Percentiles rank a stretch among this genome's conserved stretches.
Evolutionary conservation across 441 rosid species (phyloP).

Genomic region (Gossypium davidsonii): DNA sequence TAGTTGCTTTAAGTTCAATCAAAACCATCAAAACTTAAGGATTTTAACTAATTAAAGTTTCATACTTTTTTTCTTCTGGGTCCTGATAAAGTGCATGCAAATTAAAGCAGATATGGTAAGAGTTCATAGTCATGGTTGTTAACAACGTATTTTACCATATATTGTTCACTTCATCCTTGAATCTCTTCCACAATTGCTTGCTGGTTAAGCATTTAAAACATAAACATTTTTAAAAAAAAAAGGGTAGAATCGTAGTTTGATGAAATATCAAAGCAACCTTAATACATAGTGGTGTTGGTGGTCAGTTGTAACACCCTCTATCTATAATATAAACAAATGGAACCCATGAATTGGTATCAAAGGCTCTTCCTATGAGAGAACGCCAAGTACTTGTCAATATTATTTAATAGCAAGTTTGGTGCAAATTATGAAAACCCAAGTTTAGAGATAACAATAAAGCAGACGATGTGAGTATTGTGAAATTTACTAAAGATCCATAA

Average conservation of each 20-base stretch:
- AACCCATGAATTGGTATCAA: constrained; percentile 1
- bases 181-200: constrained; percentile 2
- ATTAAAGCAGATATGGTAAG: constrained; percentile 1
- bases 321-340: neutral
- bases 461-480: no score
- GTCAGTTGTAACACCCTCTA: constrained; percentile 1
- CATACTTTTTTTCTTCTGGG: neutral
- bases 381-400: neutral
- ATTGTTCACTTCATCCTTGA: neutral
- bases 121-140: neutral
- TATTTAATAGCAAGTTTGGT: neutral
- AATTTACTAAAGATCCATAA: no score
- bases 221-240: no score
- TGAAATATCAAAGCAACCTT: constrained; percentile 3
- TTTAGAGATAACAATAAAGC: no score
- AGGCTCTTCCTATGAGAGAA: neutral
- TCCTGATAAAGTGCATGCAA: neutral
- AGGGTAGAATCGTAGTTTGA: neutral
- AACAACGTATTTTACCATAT: neutral
- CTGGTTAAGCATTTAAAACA: neutral
- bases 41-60: neutral
- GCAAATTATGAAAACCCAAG: neutral
- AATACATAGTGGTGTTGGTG: neutral
- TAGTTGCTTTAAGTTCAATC: neutral
- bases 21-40: neutral